Evolutionary conservation across 116 monocot genomes (phyloP), one percentile per base, ranked within the genome.

Genomic region (Papilionanthe hybrid): DNA sequence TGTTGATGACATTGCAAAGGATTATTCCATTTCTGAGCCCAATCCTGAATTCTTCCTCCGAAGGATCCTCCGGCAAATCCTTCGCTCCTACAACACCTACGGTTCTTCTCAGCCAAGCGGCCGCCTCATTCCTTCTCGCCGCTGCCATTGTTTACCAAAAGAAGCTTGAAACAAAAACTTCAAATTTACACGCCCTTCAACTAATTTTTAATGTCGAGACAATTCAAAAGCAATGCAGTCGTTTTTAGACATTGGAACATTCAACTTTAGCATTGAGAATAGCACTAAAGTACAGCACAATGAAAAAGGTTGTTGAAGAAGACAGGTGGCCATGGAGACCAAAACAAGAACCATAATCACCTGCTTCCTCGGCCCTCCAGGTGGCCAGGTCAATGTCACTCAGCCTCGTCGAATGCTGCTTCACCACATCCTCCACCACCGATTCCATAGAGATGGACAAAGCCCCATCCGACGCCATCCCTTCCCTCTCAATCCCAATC

Each of bases 1-100:
- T 92, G 77, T 92, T 92, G 23, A 92, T 78, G 27, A 83, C 92
- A 89, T 89, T 89, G 83, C 92, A 92, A 10, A 89, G 89, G 63
- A 92, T 84, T 73, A 89, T 89, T n/a, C 92, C 92, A 72, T 86
- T 92, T 79, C 89, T 84, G 18, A 92, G 66, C 50, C 86, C 85
- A 25, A 84, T 68, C 75, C 83, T 87, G 72, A 92, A 89, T 76
- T 92, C 92, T 73, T 92, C 89, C 67, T 87, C 88, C 0, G 89
- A 87, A 15, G 92, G 92, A 43, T 85, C 84, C 63, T 87, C 92
- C 5, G 89, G 84, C 53, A 92, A 84, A 81, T 92, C 92, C 57
- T 82, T 86, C 47, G 86, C 85, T 18, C 77, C 80, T 32, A 85
- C 79, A 25, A 82, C 81, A 1, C 87, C 90, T 13, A 85, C 83